These are phyloP conservation scores for Beauveria rudraprayagi DNA, from an alignment of 2,329 filamentous ascomycete species.

Conservation along the genomic window DNA sequence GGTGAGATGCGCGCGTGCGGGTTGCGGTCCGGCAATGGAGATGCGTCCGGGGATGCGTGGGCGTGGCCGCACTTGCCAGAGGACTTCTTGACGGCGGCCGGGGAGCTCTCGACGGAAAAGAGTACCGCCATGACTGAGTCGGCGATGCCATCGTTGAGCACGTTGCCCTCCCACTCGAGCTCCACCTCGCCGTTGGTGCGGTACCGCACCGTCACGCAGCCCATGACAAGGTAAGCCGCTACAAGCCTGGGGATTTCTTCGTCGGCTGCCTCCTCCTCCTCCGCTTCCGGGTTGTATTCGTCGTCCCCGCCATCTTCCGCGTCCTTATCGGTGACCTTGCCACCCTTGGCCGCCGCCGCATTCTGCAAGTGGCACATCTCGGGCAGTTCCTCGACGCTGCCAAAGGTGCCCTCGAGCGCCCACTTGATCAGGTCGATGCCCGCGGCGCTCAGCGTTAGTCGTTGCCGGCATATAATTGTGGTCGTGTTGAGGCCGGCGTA, in stretches of 20 bases:
- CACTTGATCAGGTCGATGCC: conserved; percentile 87
- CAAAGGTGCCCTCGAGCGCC: conserved; percentile 92
- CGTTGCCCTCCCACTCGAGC: conserved; percentile 95
- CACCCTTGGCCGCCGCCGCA: conserved; percentile 22
- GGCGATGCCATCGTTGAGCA: conserved; percentile 96
- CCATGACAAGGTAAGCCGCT: conserved; percentile 70
- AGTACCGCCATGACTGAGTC: conserved; percentile 92
- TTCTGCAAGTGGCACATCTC: conserved; percentile 38
- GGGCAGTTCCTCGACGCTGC: conserved; percentile 64
- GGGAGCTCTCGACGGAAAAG: conserved; percentile 85
- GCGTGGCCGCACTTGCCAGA: conserved; percentile 26
- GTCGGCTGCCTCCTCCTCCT: conserved; percentile 47
- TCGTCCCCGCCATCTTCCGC: conserved; percentile 26
- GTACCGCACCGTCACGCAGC: conserved; percentile 77
- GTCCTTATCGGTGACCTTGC: conserved; percentile 27
- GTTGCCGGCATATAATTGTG: conserved; percentile 86
- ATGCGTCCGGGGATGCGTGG: conserved; percentile 34
- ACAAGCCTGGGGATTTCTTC: conserved; percentile 52
- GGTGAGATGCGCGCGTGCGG: conserved; percentile 65
- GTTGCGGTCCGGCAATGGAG: conserved; percentile 31
- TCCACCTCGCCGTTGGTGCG: conserved; percentile 71
- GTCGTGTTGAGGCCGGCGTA: conserved; percentile 97
- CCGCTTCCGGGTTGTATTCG: conserved; percentile 20
- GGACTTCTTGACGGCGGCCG: conserved; percentile 78
- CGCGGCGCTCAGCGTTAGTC: conserved; percentile 77